Conservation (phyloP, 2,329 filamentous ascomycete genomes). For the Fonsecaea pedrosoi region DNA sequence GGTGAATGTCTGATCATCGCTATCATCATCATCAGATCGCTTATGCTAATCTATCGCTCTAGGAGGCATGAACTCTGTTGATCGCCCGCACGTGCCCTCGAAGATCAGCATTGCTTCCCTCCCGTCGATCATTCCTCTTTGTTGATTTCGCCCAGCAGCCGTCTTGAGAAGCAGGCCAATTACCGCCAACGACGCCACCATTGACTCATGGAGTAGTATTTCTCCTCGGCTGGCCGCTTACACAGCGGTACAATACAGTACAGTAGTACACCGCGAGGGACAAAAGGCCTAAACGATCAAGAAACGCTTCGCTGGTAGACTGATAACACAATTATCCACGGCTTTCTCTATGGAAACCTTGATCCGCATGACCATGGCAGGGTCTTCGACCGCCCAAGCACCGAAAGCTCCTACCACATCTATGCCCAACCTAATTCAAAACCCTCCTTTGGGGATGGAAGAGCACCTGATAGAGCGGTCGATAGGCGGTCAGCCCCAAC, state of each 20-base stretch:
- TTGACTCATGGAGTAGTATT: slow-evolving; percentile 18
- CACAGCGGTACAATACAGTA: slow-evolving; percentile 5
- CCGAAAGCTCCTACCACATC: neutral
- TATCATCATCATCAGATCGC: slow-evolving; percentile 5
- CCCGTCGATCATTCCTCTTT: slow-evolving; percentile 22
- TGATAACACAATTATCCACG: neutral
- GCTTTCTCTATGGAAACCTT: neutral
- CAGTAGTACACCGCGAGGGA: neutral
- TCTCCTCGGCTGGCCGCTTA: slow-evolving; percentile 16
- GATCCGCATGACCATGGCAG: neutral
- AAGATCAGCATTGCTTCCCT: slow-evolving; percentile 11
- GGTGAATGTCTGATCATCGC: slow-evolving; percentile 1
- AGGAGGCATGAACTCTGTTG: slow-evolving; percentile 6
- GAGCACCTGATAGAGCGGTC: neutral
- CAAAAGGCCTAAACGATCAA: neutral
- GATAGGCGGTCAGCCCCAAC: neutral
- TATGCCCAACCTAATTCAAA: neutral
- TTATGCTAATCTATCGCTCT: slow-evolving; percentile 4
- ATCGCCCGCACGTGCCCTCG: slow-evolving; percentile 28
- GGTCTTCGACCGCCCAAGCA: slow-evolving; percentile 2
- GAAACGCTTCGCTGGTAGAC: neutral
- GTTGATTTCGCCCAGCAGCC: slow-evolving; percentile 16
- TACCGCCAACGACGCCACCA: slow-evolving; percentile 11
- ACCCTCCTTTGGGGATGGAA: neutral
- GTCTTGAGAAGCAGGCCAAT: slow-evolving; percentile 18